These are phyloP conservation scores for Thuja plicata DNA, from an alignment of 83 land plant species.

Conservation along the genomic window DNA sequence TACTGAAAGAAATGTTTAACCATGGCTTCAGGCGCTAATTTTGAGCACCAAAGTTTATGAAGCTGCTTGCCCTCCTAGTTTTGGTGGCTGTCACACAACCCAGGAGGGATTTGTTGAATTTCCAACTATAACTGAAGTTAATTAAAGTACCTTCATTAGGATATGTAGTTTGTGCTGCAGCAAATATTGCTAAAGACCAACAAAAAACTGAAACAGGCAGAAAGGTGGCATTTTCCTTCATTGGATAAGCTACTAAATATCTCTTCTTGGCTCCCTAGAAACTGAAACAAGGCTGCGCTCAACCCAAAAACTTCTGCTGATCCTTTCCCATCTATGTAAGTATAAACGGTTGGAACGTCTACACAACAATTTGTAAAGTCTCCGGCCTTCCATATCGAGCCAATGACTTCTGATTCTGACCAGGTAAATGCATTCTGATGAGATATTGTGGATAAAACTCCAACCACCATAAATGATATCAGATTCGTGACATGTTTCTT, in stretches of 20 bases:
- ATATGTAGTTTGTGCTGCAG: background rate
- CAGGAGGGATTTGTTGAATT: background rate
- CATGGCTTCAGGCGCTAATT: no score
- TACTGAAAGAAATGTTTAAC: no score
- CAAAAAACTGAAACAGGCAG: background rate
- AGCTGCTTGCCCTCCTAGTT: background rate
- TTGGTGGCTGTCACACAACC: no score
- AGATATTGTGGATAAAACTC: background rate
- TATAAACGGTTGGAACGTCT: background rate
- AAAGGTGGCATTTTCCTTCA: background rate
- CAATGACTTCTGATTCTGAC: background rate
- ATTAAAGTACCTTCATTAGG: constrained; percentile 8
- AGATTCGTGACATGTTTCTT: background rate
- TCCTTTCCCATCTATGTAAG: background rate
- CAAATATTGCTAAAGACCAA: background rate
- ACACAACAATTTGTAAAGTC: background rate
- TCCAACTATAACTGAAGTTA: background rate
- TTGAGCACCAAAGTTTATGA: background rate
- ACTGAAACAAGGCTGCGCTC: background rate
- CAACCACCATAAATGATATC: background rate
- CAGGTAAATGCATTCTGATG: background rate
- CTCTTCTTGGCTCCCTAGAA: background rate
- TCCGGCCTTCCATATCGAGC: background rate
- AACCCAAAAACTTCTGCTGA: background rate
- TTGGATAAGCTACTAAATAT: background rate